phyloP scores from a whole-genome alignment of 2,329 filamentous ascomycete genomes.

The Ceratocystis cubensis region DNA sequence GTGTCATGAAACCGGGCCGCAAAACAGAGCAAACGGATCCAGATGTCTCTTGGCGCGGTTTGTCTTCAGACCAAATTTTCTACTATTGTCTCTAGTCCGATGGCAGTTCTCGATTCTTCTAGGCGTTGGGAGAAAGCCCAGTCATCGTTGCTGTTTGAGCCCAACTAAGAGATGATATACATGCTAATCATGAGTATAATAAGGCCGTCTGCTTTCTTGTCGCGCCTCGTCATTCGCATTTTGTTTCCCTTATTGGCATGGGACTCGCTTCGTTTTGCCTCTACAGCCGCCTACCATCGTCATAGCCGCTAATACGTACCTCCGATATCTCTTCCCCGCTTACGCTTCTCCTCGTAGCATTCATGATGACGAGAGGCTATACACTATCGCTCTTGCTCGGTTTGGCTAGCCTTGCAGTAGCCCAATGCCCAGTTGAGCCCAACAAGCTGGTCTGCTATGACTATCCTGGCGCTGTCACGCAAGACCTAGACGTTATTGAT shows the following conservation, averaged over 20 bases:
- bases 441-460: slow-evolving; percentile 19
- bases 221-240: background rate
- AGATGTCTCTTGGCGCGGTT: background rate
- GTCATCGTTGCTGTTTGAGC: background rate
- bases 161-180: slow-evolving; percentile 1
- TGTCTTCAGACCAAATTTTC: background rate
- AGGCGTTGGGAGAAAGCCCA: background rate
- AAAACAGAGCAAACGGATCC: background rate
- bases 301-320: background rate
- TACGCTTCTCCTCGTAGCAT: background rate
- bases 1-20: background rate
- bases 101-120: background rate
- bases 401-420: background rate
- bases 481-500: slow-evolving; percentile 18
- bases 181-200: background rate
- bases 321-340: background rate
- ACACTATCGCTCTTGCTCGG: background rate
- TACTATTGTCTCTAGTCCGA: background rate
- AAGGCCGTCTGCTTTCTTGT: background rate
- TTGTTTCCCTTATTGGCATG: background rate
- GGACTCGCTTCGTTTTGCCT: background rate
- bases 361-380: slow-evolving; percentile 1
- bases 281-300: background rate
- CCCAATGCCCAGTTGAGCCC: slow-evolving; percentile 15
- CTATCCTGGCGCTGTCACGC: slow-evolving; percentile 18